Evolutionary conservation across 148 eudicot genomes (phyloP).

Genomic region (Spergularia bocconei): DNA sequence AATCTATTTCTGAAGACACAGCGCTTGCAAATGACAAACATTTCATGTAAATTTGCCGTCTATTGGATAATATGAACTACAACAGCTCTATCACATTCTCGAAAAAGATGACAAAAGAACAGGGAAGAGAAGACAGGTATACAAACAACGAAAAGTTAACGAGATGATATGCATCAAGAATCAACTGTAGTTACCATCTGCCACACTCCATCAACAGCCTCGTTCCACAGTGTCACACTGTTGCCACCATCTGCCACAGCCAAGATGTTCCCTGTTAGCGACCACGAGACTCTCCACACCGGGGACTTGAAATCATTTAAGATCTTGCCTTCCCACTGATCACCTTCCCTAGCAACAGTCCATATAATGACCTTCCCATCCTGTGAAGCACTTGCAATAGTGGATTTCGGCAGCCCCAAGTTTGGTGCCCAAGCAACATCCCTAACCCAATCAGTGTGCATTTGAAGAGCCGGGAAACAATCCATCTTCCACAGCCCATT

Average conservation of each 20-base stretch:
- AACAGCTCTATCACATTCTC: slow-evolving; percentile 5
- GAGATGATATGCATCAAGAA: slow-evolving; percentile 30
- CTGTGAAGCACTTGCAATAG: slow-evolving; percentile 90
- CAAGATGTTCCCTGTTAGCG: slow-evolving; percentile 84
- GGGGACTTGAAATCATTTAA: slow-evolving; percentile 80
- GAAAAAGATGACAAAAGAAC: background rate
- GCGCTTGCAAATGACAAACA: background rate
- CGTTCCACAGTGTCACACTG: slow-evolving; percentile 82
- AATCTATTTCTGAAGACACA: background rate
- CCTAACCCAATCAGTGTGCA: slow-evolving; percentile 82
- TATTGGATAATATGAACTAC: background rate
- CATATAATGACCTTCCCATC: slow-evolving; percentile 87
- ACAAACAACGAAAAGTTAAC: background rate
- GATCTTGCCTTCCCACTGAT: slow-evolving; percentile 90
- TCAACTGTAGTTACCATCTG: slow-evolving; percentile 71
- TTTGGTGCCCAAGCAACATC: slow-evolving; percentile 98
- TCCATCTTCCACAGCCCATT: slow-evolving; percentile 91
- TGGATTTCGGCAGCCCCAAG: slow-evolving; percentile 90
- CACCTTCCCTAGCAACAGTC: slow-evolving; percentile 79
- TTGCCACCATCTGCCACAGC: slow-evolving; percentile 93
- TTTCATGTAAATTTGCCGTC: background rate
- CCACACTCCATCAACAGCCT: slow-evolving; percentile 93
- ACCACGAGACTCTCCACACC: slow-evolving; percentile 98
- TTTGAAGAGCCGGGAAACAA: slow-evolving; percentile 89
- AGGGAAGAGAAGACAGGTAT: background rate